These are phyloP conservation scores for Rhodotorula sphaerocarpa DNA, from an alignment of 768 basidiomycete genomes.

Conservation along the genomic window DNA sequence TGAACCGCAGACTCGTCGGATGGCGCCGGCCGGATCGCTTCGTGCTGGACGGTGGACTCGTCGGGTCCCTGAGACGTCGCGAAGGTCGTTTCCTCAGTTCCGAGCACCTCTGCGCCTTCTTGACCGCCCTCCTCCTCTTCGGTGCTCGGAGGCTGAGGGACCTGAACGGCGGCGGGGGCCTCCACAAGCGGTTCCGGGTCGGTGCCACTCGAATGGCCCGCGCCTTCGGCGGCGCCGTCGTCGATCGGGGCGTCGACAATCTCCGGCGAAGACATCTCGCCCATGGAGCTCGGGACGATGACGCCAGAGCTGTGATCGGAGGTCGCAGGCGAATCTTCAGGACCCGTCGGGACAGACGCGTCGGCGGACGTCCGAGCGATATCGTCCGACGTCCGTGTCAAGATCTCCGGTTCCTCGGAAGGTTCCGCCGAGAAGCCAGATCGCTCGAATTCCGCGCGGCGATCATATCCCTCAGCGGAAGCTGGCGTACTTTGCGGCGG, in stretches of 20 bases:
- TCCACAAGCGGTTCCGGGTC: too few relatives aligned
- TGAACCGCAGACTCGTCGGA: slow-evolving; percentile 11
- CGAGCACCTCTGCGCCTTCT: slow-evolving; percentile 14
- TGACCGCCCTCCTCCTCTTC: slow-evolving; percentile 18
- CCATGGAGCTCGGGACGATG: neutral
- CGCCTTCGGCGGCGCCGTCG: too few relatives aligned
- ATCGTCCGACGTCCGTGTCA: too few relatives aligned
- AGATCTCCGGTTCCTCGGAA: too few relatives aligned
- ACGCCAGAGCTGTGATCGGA: neutral
- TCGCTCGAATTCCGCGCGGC: neutral
- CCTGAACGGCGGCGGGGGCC: too few relatives aligned
- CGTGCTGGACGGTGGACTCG: slow-evolving; percentile 9
- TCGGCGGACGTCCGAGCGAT: too few relatives aligned
- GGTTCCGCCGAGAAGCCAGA: neutral
- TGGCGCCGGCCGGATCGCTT: neutral
- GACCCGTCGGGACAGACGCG: slow-evolving; percentile 33
- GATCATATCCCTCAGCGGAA: neutral
- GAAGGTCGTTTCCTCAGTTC: neutral
- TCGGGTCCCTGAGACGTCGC: neutral
- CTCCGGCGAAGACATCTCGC: slow-evolving; percentile 21
- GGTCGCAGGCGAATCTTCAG: neutral
- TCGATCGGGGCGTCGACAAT: too few relatives aligned
- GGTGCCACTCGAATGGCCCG: too few relatives aligned
- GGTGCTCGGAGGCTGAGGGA: too few relatives aligned
- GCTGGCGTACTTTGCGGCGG: neutral